Conservation (phyloP, 768 basidiomycete species). For the Hysterangium stoloniferum region DNA sequence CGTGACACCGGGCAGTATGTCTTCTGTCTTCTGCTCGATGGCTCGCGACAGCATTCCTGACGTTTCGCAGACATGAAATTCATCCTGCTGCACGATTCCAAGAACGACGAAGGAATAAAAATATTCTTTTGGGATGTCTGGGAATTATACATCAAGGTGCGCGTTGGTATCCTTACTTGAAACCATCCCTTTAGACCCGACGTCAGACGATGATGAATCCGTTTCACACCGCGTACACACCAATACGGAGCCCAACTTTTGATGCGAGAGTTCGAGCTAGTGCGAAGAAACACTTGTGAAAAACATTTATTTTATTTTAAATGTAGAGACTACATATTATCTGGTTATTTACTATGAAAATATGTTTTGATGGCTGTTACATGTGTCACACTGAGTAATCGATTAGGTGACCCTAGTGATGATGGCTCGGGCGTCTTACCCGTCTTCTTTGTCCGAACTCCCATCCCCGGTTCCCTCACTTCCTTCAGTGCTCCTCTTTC, state of each 20-base stretch:
- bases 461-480: constrained; percentile 6
- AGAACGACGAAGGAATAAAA: constrained; percentile 96
- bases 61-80: constrained; percentile 80
- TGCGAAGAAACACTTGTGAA: constrained; percentile 75
- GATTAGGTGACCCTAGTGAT: no score
- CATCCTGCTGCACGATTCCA: constrained; percentile 85
- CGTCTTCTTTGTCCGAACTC: constrained; percentile 6
- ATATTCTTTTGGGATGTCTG: constrained; percentile 91
- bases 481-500: constrained; percentile 9
- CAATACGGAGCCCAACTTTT: constrained; percentile 74
- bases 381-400: neutral
- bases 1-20: constrained; percentile 88
- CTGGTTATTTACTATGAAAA: neutral
- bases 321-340: constrained; percentile 15
- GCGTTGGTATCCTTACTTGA: constrained; percentile 14
- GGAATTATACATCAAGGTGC: constrained; percentile 95
- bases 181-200: neutral
- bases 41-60: neutral
- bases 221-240: constrained; percentile 88
- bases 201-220: constrained; percentile 84
- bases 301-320: constrained; percentile 8
- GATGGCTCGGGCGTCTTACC: constrained; percentile 9
- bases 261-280: constrained; percentile 77
- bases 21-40: neutral
- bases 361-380: neutral